Percentiles rank a stretch among this genome's conserved stretches.
Conservation (phyloP, 108 stramenopile species). For the Cyclotella cryptica region DNA sequence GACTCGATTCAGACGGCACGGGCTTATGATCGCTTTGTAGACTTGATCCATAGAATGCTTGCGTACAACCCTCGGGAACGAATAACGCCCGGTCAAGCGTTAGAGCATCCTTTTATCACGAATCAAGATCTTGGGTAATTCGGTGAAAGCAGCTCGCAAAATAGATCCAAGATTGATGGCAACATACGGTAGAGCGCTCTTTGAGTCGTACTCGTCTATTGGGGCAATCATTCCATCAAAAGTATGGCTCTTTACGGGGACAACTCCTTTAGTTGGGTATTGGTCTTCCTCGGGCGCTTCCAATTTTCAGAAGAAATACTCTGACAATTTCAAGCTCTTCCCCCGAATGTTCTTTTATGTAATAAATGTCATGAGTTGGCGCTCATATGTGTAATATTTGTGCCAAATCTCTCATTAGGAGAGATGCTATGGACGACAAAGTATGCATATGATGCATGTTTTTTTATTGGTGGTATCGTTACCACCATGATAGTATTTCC, state of each 20-base stretch:
- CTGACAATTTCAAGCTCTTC: not conserved
- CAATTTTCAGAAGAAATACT: not conserved
- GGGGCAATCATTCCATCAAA: not conserved
- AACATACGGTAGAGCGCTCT: not conserved
- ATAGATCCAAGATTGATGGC: not conserved
- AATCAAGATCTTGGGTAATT: slow-evolving; percentile 15
- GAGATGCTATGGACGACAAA: slow-evolving; percentile 6
- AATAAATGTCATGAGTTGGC: slow-evolving; percentile 6
- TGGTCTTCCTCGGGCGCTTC: too few relatives aligned
- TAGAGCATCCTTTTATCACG: slow-evolving; percentile 90
- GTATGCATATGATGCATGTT: not conserved
- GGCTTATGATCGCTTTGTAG: slow-evolving; percentile 92
- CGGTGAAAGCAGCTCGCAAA: not conserved
- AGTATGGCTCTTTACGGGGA: not conserved
- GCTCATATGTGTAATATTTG: slow-evolving; percentile 30
- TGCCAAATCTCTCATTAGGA: slow-evolving; percentile 16
- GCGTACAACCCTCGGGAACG: slow-evolving; percentile 77
- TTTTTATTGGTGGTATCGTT: not conserved
- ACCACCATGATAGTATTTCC: not conserved
- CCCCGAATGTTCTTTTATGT: not conserved
- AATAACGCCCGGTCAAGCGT: slow-evolving; percentile 86
- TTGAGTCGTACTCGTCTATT: slow-evolving; percentile 7
- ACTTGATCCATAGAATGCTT: slow-evolving; percentile 93
- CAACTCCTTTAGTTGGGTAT: too few relatives aligned
- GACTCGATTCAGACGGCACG: slow-evolving; percentile 82